Conservation (phyloP, 352 stramenopile genomes). For the Thalassiosira hispida region DNA sequence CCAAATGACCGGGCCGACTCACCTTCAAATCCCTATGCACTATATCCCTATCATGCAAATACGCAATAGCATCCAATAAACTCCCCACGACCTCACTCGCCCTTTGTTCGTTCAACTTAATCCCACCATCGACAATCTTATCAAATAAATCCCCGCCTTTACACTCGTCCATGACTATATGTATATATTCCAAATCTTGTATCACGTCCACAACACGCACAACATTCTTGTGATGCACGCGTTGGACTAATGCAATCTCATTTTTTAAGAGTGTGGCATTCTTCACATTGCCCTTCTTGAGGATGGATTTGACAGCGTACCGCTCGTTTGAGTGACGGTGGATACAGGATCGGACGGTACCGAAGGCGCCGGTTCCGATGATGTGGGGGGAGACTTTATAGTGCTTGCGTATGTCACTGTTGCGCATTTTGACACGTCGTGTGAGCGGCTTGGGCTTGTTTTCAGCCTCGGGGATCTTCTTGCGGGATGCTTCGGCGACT, state of each 20-base stretch:
- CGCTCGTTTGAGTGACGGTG: conserved; percentile 18
- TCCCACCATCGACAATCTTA: conserved; percentile 33
- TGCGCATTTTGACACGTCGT: conserved; percentile 19
- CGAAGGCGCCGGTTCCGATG: conserved; percentile 29
- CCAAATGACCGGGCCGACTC: not conserved
- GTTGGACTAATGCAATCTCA: conserved; percentile 41
- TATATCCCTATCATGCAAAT: conserved; percentile 71
- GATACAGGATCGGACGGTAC: conserved; percentile 29
- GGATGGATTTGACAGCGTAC: conserved; percentile 40
- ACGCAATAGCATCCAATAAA: conserved; percentile 64
- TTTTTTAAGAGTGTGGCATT: conserved; percentile 35
- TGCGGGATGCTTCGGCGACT: not conserved
- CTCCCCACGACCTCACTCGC: conserved; percentile 52
- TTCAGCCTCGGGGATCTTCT: not conserved
- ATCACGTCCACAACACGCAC: conserved; percentile 33
- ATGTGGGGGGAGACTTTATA: conserved; percentile 34
- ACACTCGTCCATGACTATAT: conserved; percentile 52
- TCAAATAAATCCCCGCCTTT: conserved; percentile 50
- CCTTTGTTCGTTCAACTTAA: conserved; percentile 23
- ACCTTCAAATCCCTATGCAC: conserved; percentile 69
- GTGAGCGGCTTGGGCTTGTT: not conserved
- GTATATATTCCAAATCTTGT: conserved; percentile 40
- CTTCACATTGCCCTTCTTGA: conserved; percentile 20
- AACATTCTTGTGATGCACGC: conserved; percentile 36
- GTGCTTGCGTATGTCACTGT: conserved; percentile 7